Evolutionary conservation across 2,329 filamentous ascomycete species (phyloP).

Genomic region (Pseudogymnoascus sp.): DNA sequence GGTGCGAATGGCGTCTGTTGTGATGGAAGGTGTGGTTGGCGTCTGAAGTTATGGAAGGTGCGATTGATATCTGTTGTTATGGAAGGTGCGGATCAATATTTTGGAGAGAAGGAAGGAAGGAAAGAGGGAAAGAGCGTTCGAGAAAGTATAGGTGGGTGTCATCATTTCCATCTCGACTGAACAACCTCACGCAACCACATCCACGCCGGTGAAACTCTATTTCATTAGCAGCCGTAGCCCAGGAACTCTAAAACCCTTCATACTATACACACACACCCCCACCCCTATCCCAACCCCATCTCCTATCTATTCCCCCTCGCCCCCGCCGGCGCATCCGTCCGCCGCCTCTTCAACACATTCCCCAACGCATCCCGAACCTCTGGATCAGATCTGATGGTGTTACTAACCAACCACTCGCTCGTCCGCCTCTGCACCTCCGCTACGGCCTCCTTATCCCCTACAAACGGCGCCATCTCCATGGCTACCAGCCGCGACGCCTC

Average conservation of each 20-base stretch:
- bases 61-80: not conserved
- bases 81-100: not conserved
- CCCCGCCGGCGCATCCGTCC: conserved; percentile 54
- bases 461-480: conserved; percentile 75
- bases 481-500: conserved; percentile 65
- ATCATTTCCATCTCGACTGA: not conserved
- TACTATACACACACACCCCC: not conserved
- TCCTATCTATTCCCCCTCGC: conserved; percentile 34
- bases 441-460: conserved; percentile 58
- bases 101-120: not conserved
- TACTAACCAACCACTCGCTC: conserved; percentile 81
- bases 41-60: not conserved
- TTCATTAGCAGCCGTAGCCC: not conserved
- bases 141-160: not conserved
- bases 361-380: conserved; percentile 77
- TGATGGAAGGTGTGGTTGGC: not conserved
- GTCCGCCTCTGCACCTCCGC: conserved; percentile 61
- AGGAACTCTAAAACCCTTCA: not conserved
- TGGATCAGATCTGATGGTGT: conserved; percentile 69
- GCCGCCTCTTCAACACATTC: conserved; percentile 54
- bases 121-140: not conserved
- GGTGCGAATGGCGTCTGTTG: not conserved
- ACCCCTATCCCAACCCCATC: no score
- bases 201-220: not conserved
- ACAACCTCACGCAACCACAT: not conserved